Percentiles rank a stretch among this genome's conserved stretches.
Evolutionary conservation across 73 alveolate species (phyloP).

Genomic region (Stentor roeselii): DNA sequence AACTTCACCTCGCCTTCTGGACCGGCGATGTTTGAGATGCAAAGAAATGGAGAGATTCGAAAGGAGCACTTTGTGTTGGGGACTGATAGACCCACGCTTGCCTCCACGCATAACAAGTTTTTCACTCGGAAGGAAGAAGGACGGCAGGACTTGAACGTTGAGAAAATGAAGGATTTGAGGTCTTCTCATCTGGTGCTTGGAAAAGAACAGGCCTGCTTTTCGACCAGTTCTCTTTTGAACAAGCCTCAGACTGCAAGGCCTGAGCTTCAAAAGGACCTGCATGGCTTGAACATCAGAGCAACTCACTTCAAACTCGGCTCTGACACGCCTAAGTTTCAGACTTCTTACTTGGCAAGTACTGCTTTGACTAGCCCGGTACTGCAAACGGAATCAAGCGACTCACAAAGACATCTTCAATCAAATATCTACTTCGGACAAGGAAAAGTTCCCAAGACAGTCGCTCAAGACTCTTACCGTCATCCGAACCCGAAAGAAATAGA

Average conservation of each 20-base stretch:
- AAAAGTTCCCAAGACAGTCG: neutral
- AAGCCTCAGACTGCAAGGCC: neutral
- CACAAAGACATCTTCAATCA: neutral
- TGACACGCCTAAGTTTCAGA: neutral
- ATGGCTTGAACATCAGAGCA: neutral
- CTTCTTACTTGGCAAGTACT: neutral
- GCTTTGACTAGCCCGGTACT: neutral
- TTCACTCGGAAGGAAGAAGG: neutral
- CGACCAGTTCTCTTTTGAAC: neutral
- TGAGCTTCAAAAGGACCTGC: neutral
- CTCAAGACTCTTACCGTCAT: conserved; percentile 1
- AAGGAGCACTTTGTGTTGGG: conserved; percentile 17
- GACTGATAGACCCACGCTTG: neutral
- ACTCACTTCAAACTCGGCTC: neutral
- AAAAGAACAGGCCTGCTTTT: neutral
- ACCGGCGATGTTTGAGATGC: neutral
- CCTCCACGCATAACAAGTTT: neutral
- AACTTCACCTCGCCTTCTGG: neutral
- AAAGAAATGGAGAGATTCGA: neutral
- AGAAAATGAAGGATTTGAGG: conserved; percentile 14
- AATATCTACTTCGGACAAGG: neutral
- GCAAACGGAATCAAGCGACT: neutral
- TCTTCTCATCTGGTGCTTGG: conserved; percentile 12
- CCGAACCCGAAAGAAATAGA: neutral
- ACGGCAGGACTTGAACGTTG: neutral